Percentiles rank a stretch among this genome's conserved stretches.
Evolutionary conservation across 2,329 filamentous ascomycete species (phyloP).

Genomic region (Pyricularia pennisetigena): DNA sequence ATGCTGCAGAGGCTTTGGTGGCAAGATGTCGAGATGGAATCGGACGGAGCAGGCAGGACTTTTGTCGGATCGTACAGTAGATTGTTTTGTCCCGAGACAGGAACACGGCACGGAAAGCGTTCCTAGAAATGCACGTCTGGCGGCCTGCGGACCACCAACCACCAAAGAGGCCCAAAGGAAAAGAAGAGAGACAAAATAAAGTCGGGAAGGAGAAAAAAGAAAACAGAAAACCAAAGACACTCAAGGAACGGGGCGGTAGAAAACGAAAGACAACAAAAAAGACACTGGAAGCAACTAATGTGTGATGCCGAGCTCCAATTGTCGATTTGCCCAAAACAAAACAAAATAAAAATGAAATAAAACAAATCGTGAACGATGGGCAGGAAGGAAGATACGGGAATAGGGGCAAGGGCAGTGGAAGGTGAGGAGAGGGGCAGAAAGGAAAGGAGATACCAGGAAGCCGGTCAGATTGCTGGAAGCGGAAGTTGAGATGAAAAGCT

Average conservation of each 20-base stretch:
- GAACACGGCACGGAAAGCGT: background rate
- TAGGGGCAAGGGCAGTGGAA: background rate
- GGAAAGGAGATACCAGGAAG: conserved; percentile 4
- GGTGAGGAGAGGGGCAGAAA: background rate
- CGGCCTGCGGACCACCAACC: background rate
- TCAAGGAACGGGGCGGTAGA: background rate
- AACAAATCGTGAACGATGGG: background rate
- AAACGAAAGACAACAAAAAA: conserved; percentile 7
- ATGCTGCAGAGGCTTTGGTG: conserved; percentile 5
- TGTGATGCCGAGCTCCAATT: background rate
- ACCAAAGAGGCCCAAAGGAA: background rate
- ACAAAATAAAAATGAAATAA: conserved; percentile 4
- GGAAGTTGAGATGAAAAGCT: conserved; percentile 5
- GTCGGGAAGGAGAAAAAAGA: background rate
- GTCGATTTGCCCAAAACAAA: background rate
- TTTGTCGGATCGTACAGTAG: background rate
- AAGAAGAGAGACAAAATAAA: background rate
- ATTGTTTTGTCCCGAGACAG: background rate
- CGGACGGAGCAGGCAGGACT: background rate
- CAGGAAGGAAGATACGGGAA: background rate
- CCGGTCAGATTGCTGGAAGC: conserved; percentile 3
- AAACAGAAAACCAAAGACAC: background rate
- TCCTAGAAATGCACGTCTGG: background rate
- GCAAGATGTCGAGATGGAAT: conserved; percentile 6
- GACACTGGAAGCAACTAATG: conserved; percentile 2